A percentile compares a stretch with the other conserved stretches of the same genome.
Conservation (phyloP, 1,284 basidiomycete species). For the Ceratobasidium theobromae region DNA sequence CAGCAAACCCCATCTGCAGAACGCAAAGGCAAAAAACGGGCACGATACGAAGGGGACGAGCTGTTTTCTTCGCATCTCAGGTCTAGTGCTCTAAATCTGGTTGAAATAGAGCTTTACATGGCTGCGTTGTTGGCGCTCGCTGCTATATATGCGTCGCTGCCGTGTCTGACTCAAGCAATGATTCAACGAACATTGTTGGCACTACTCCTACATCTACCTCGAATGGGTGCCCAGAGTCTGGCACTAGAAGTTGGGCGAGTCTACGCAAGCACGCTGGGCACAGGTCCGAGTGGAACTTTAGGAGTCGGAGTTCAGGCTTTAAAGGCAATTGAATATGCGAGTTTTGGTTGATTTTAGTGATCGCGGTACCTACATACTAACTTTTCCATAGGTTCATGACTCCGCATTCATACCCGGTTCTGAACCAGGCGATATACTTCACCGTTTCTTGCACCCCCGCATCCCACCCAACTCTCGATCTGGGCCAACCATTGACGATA, state of each 20-base stretch:
- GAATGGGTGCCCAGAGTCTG: background rate
- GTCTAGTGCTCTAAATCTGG: conserved; percentile 70
- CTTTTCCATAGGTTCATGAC: background rate
- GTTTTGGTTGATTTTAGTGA: background rate
- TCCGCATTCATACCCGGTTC: background rate
- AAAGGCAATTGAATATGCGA: background rate
- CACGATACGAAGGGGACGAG: conserved; percentile 76
- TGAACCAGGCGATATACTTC: background rate
- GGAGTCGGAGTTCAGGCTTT: conserved; percentile 13
- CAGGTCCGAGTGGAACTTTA: background rate
- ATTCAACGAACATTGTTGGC: conserved; percentile 5
- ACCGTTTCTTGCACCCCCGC: conserved; percentile 10
- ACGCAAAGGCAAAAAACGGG: conserved; percentile 70
- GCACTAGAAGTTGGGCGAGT: background rate
- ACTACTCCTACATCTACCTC: background rate
- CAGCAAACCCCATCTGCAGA: conserved; percentile 22
- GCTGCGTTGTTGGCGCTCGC: conserved; percentile 37
- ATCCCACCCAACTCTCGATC: conserved; percentile 12
- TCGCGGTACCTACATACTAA: background rate
- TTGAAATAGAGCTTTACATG: conserved; percentile 46
- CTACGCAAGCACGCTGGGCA: conserved; percentile 1
- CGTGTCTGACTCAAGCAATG: conserved; percentile 23
- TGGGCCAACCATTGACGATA: conserved; percentile 57
- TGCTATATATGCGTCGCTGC: conserved; percentile 16
- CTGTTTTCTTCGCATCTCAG: conserved; percentile 75